Evolutionary conservation across 306 rosid species (phyloP).

Genomic region (Malus asiatica): DNA sequence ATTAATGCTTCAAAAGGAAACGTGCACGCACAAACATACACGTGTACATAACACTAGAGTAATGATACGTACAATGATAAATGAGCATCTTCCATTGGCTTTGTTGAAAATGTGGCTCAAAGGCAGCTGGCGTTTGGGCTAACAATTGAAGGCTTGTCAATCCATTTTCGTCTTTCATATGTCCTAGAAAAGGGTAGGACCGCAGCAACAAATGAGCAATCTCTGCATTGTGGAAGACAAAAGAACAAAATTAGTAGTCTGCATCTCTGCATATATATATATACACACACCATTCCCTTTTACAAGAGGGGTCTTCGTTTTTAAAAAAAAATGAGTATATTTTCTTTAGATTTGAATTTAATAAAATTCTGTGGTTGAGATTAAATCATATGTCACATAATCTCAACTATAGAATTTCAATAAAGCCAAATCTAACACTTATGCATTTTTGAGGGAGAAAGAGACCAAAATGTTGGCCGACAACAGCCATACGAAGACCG

Average conservation of each 20-base stretch:
- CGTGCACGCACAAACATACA: too few relatives aligned
- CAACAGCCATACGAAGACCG: not conserved
- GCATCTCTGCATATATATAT: too few relatives aligned
- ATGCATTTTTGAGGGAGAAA: too few relatives aligned
- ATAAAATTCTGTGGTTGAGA: too few relatives aligned
- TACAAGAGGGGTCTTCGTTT: too few relatives aligned
- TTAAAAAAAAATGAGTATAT: too few relatives aligned
- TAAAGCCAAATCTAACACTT: too few relatives aligned
- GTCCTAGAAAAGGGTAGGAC: not conserved
- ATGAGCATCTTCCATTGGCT: not conserved
- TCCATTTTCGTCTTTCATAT: not conserved
- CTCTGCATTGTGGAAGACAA: not conserved
- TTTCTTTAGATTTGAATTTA: too few relatives aligned
- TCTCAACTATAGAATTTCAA: too few relatives aligned
- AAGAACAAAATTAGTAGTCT: not conserved
- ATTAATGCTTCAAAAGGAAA: not conserved
- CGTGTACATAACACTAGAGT: not conserved
- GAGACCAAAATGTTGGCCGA: too few relatives aligned
- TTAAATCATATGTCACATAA: too few relatives aligned
- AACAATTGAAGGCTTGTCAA: conserved; percentile 9
- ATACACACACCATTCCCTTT: too few relatives aligned
- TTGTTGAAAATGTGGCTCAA: not conserved
- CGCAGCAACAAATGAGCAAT: not conserved
- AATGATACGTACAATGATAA: not conserved
- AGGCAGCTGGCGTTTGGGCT: conserved; percentile 18